Evolutionary conservation across 75 land plant species (phyloP), one percentile per base, ranked within the genome.

Genomic region (Isoetes taiwanensis): DNA sequence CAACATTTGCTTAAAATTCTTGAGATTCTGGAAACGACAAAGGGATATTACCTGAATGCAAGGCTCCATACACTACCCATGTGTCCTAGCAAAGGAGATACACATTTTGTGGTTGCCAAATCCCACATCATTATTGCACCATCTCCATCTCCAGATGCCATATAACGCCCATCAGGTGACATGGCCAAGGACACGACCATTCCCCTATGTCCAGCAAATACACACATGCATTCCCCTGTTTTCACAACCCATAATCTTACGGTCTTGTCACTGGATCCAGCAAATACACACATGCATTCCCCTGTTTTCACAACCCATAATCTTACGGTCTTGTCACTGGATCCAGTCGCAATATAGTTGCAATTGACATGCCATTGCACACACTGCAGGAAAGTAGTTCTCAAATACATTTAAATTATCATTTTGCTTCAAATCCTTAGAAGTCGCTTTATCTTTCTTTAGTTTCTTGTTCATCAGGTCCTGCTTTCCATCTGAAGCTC

Each of bases 71-170:
- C 84, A 33, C 84, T 84, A 38, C 91, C 79, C 2, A 72, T 76
- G 57, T 94, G 99, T 35, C 99, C 99, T 61, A 84, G 69, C 64
- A 94, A 59, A 23, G 99, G 99, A 24, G 80, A 69, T 48, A 94
- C 76, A 62, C 90, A 82, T 2, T 81, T 83, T 5, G 84, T 84
- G 57, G 69, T 77, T 20, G 82, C 76, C 30, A 94, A 72, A 56
- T 94, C 99, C 99, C 99, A 94, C 86, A 94, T 77, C 77, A 82
- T 79, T 42, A 94, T 82, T 2, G 78, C 77, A 19, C 99, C 99
- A 65, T 89, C 84, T 62, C 88, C 99, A 67, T 94, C 99, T 42
- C 99, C 99, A 57, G 96, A 94, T 57, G 96, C 99, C 90, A 94
- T 85, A 54, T 77, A 82, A 16, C 86, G 90, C 6, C 99, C 99